These are phyloP conservation scores for Onygenales sp. DNA, from an alignment of 2,329 filamentous ascomycete species.

Conservation along the genomic window DNA sequence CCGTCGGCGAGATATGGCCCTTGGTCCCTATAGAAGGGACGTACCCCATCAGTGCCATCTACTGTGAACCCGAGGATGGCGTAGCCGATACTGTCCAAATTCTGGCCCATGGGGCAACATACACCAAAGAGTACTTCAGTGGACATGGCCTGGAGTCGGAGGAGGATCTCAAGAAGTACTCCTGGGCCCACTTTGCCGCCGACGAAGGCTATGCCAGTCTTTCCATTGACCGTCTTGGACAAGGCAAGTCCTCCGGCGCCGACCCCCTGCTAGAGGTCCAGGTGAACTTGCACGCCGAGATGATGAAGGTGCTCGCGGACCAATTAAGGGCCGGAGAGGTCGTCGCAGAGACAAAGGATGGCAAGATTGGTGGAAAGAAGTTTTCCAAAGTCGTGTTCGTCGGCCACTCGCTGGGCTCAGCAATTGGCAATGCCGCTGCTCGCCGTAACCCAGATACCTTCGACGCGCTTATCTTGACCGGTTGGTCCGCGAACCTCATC, in stretches of 20 bases:
- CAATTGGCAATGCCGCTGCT: background rate
- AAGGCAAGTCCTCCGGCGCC: slow-evolving; percentile 10
- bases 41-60: slow-evolving; percentile 3
- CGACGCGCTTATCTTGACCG: slow-evolving; percentile 9
- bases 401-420: slow-evolving; percentile 8
- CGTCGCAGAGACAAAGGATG: background rate
- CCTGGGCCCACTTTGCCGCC: slow-evolving; percentile 10
- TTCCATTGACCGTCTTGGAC: slow-evolving; percentile 13
- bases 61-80: slow-evolving; percentile 3
- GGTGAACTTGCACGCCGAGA: slow-evolving; percentile 5
- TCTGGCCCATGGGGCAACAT: slow-evolving; percentile 6
- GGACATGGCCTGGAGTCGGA: slow-evolving; percentile 3
- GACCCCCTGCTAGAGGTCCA: slow-evolving; percentile 11
- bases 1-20: background rate
- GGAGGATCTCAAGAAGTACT: slow-evolving; percentile 5
- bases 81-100: slow-evolving; percentile 5
- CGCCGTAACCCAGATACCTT: slow-evolving; percentile 5
- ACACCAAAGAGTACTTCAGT: slow-evolving; percentile 6
- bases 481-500: slow-evolving; percentile 1
- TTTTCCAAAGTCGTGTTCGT: slow-evolving; percentile 8
- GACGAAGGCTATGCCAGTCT: slow-evolving; percentile 13
- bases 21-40: background rate
- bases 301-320: slow-evolving; percentile 2
- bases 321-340: background rate
- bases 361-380: slow-evolving; percentile 2